phyloP scores from a whole-genome alignment of 2,329 filamentous ascomycete genomes.

The Paracoccidioides lutzii region DNA sequence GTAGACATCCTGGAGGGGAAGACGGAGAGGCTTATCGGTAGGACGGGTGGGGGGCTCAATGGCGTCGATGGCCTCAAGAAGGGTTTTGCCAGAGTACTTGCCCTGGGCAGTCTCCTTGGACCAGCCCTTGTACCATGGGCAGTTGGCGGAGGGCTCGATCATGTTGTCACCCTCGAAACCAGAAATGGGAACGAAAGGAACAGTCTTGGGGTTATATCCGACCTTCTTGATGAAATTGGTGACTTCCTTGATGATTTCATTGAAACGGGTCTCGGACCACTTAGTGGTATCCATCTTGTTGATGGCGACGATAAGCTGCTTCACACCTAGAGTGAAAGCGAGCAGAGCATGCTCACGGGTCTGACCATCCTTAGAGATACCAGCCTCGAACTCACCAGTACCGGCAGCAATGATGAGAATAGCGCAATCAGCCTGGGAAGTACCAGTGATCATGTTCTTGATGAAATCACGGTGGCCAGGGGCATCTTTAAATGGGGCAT shows the following conservation, averaged over 20 bases:
- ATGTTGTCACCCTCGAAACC: conserved; percentile 99
- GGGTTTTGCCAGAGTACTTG: conserved; percentile 88
- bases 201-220: conserved; percentile 98
- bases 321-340: conserved; percentile 99
- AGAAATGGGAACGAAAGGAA: conserved; percentile 98
- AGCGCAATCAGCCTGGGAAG: conserved; percentile 98
- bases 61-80: conserved; percentile 95
- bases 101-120: conserved; percentile 90
- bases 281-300: conserved; percentile 99
- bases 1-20: conserved; percentile 99
- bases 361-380: conserved; percentile 99
- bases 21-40: conserved; percentile 98
- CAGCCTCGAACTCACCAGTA: conserved; percentile 99
- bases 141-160: conserved; percentile 79
- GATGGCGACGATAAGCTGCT: conserved; percentile 99
- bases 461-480: conserved; percentile 99
- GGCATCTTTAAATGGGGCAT: conserved; percentile 49
- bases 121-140: conserved; percentile 99
- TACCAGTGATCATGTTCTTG: conserved; percentile 99
- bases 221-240: conserved; percentile 99
- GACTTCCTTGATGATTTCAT: conserved; percentile 99
- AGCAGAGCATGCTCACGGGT: conserved; percentile 99
- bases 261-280: conserved; percentile 92
- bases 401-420: conserved; percentile 99
- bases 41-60: conserved; percentile 89